Evolutionary conservation across 2,329 filamentous ascomycete genomes (phyloP).

Genomic region (Ploettnerulaceae sp.): DNA sequence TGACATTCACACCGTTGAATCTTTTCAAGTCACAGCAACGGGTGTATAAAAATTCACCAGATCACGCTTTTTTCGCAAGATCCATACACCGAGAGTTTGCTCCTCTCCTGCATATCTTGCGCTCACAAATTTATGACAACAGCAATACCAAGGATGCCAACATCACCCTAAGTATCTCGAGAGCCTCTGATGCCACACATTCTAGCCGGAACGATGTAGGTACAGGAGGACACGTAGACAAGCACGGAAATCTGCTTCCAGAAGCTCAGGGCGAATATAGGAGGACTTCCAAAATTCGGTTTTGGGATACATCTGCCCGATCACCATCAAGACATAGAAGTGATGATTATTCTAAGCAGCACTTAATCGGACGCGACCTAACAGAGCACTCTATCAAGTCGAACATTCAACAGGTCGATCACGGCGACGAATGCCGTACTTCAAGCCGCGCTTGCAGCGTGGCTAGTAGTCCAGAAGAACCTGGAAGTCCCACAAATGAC

Average conservation of each 20-base stretch:
- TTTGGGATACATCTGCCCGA: conserved; percentile 11
- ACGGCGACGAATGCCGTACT: not conserved
- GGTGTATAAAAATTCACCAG: conserved; percentile 48
- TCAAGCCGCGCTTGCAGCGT: not conserved
- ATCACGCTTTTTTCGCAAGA: conserved; percentile 55
- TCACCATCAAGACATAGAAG: conserved; percentile 4
- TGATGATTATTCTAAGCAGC: conserved; percentile 20
- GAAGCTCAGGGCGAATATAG: not conserved
- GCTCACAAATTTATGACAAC: not conserved
- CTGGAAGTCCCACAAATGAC: not conserved
- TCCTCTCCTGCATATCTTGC: conserved; percentile 36
- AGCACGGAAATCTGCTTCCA: conserved; percentile 9
- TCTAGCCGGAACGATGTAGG: conserved; percentile 7
- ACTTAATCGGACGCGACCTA: conserved; percentile 14
- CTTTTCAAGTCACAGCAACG: conserved; percentile 66
- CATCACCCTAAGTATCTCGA: not conserved
- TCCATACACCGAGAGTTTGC: conserved; percentile 58
- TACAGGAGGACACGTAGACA: conserved; percentile 10
- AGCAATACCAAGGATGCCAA: not conserved
- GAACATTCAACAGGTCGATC: conserved; percentile 45
- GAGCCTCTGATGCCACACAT: not conserved
- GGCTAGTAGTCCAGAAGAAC: not conserved
- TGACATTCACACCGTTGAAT: conserved; percentile 55
- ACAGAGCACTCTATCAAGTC: conserved; percentile 46
- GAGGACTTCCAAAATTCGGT: conserved; percentile 11